Conservation (phyloP, 495 filamentous ascomycete genomes). For the Neurospora hispaniola region DNA sequence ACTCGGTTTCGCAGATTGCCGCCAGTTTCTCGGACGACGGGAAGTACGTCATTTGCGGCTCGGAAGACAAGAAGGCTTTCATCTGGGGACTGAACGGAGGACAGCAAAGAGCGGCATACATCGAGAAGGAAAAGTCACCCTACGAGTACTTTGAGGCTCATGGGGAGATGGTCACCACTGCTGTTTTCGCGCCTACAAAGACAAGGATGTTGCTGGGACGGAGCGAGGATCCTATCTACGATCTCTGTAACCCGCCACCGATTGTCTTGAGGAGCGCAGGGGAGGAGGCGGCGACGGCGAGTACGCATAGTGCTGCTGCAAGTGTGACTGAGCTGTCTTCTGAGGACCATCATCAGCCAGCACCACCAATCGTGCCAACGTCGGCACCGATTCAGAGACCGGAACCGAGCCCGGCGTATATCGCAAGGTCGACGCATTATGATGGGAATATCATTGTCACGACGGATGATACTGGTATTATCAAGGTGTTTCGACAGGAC, state of each 20-base stretch:
- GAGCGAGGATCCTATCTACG: slow-evolving; percentile 87
- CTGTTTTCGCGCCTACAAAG: slow-evolving; percentile 70
- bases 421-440: slow-evolving; percentile 61
- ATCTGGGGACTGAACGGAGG: slow-evolving; percentile 65
- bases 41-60: slow-evolving; percentile 82
- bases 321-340: slow-evolving; percentile 18
- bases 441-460: slow-evolving; percentile 90
- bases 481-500: slow-evolving; percentile 92
- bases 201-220: slow-evolving; percentile 66
- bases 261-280: slow-evolving; percentile 71
- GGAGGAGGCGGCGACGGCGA: slow-evolving; percentile 43
- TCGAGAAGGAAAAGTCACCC: slow-evolving; percentile 66
- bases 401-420: slow-evolving; percentile 50
- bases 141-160: slow-evolving; percentile 86
- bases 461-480: slow-evolving; percentile 74
- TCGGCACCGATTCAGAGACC: slow-evolving; percentile 23
- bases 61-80: slow-evolving; percentile 80
- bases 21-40: slow-evolving; percentile 84
- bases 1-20: slow-evolving; percentile 83
- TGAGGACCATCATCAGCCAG: slow-evolving; percentile 9
- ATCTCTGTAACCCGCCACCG: slow-evolving; percentile 91
- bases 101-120: slow-evolving; percentile 34
- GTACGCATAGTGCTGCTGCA: slow-evolving; percentile 22
- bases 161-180: slow-evolving; percentile 74
- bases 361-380: slow-evolving; percentile 3